These are phyloP conservation scores for Leccinum pseudoinsigne DNA, from an alignment of 1,284 basidiomycete species.

Conservation along the genomic window DNA sequence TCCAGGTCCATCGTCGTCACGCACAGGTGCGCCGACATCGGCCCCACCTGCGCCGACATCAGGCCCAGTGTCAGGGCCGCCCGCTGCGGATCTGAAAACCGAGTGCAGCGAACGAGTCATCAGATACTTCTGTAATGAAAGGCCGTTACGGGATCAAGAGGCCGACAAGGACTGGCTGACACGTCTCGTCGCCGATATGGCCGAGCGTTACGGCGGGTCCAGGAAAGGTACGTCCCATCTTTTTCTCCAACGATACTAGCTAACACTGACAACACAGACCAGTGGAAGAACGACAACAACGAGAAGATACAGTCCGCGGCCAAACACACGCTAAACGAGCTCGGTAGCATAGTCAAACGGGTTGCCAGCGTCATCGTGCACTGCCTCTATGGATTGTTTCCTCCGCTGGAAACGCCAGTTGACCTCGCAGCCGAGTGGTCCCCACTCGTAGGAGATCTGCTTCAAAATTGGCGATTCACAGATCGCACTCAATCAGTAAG, in stretches of 20 bases:
- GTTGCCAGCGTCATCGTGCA: neutral
- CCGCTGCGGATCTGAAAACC: neutral
- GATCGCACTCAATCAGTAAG: neutral
- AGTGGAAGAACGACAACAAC: neutral
- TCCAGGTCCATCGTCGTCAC: no score
- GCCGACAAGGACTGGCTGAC: neutral
- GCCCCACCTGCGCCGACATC: no score
- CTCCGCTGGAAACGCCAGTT: neutral
- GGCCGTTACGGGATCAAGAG: neutral
- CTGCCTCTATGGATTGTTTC: neutral
- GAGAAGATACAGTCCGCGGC: neutral
- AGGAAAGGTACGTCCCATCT: neutral
- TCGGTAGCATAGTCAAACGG: neutral
- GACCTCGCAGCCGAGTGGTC: neutral
- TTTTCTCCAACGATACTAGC: neutral
- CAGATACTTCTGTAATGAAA: neutral
- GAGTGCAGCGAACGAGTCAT: neutral
- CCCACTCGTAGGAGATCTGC: neutral
- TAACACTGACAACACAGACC: neutral
- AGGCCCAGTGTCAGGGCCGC: no score
- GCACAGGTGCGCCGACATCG: no score
- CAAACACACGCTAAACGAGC: neutral
- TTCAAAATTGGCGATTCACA: neutral
- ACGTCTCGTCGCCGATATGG: neutral
- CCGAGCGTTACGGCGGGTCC: neutral